phyloP scores from a whole-genome alignment of 192 early-diverging fungal species.

The Linnemannia schmuckeri region DNA sequence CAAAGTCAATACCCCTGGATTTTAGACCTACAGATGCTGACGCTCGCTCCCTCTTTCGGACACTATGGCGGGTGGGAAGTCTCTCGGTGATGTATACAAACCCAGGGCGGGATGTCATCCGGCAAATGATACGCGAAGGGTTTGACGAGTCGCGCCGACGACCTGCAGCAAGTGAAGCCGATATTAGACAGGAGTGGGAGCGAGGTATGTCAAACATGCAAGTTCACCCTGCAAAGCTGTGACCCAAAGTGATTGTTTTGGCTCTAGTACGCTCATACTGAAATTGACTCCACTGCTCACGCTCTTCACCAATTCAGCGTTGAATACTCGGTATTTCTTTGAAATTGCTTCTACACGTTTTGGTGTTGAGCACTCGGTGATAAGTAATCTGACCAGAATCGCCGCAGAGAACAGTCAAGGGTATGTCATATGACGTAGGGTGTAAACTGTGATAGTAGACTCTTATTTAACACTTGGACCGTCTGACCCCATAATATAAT shows the following conservation, averaged over 20 bases:
- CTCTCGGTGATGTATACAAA: conserved; percentile 46
- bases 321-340: conserved; percentile 40
- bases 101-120: conserved; percentile 32
- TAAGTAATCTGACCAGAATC: conserved; percentile 38
- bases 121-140: conserved; percentile 37
- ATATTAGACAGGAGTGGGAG: conserved; percentile 32
- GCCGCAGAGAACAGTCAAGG: conserved; percentile 19
- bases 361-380: conserved; percentile 41
- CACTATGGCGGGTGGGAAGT: conserved; percentile 39
- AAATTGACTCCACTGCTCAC: neutral
- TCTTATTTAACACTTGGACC: neutral
- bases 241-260: too few species aligned
- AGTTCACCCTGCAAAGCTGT: neutral
- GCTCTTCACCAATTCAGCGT: neutral
- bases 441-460: neutral
- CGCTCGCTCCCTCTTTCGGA: conserved; percentile 47
- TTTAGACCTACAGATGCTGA: conserved; percentile 37
- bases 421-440: conserved; percentile 10
- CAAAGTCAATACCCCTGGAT: conserved; percentile 16
- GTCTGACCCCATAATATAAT: neutral
- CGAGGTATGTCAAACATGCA: conserved; percentile 19
- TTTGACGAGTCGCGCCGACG: conserved; percentile 37
- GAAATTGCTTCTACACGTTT: conserved; percentile 47
- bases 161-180: conserved; percentile 5
- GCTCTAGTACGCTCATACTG: too few species aligned